Percentiles rank a stretch among this genome's conserved stretches.
Evolutionary conservation across 2,329 filamentous ascomycete species (phyloP).

Genomic region (Phialophora macrospora): DNA sequence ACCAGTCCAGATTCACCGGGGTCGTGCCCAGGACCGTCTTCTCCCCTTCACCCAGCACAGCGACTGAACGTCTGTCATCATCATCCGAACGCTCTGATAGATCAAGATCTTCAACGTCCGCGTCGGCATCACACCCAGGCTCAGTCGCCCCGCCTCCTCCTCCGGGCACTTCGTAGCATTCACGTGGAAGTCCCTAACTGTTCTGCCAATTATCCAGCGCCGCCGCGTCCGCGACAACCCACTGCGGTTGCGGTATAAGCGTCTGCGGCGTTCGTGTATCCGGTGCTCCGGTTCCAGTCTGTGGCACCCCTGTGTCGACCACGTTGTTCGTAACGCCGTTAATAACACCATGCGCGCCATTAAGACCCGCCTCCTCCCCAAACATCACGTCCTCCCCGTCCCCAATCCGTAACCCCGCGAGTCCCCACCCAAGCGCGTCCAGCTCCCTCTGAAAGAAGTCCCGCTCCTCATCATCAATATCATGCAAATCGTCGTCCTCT

Average conservation of each 20-base stretch:
- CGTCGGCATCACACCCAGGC: not conserved
- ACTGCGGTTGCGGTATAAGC: constrained; percentile 28
- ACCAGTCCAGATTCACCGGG: not conserved
- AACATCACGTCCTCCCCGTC: constrained; percentile 39
- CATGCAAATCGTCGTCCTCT: constrained; percentile 17
- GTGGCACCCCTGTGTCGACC: constrained; percentile 4
- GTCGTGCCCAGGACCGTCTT: not conserved
- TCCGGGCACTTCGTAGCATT: not conserved
- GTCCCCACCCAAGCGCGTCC: constrained; percentile 67
- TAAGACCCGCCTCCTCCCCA: constrained; percentile 38
- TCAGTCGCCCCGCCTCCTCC: not conserved
- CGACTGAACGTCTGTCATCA: not conserved
- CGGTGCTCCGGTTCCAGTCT: not conserved
- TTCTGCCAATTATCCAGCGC: constrained; percentile 35
- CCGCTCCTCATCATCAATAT: constrained; percentile 67
- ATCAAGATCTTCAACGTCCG: not conserved
- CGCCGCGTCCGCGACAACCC: constrained; percentile 31
- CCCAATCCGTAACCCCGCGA: constrained; percentile 40
- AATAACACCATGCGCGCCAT: constrained; percentile 22
- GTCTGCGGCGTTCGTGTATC: constrained; percentile 15
- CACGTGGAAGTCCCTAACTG: constrained; percentile 25
- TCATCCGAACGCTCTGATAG: not conserved
- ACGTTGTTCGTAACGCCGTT: constrained; percentile 6
- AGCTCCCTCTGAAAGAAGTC: constrained; percentile 81
- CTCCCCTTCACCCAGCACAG: not conserved